A percentile compares a stretch with the other conserved stretches of the same genome.
Evolutionary conservation across 1,284 basidiomycete genomes (phyloP).

Genomic region (Cutaneotrichosporon arboriforme): DNA sequence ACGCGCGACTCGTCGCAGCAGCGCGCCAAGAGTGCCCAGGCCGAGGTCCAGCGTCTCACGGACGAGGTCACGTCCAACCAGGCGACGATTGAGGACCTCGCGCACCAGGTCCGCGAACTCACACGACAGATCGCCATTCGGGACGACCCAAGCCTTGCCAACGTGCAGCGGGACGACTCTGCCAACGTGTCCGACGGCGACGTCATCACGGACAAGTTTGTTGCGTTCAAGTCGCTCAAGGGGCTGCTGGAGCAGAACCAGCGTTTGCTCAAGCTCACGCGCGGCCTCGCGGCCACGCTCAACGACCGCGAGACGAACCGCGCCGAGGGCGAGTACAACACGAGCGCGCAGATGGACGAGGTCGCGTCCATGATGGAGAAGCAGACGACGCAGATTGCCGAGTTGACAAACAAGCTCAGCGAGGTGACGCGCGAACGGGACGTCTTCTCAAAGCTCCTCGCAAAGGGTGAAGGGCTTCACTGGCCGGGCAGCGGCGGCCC

Average conservation of each 20-base stretch:
- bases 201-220: conserved; percentile 83
- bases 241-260: conserved; percentile 80
- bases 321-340: background rate
- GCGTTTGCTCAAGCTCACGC: conserved; percentile 73
- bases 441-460: conserved; percentile 69
- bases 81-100: conserved; percentile 75
- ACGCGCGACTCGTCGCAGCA: conserved; percentile 52
- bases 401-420: conserved; percentile 74
- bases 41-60: conserved; percentile 59
- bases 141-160: conserved; percentile 71
- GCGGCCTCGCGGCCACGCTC: conserved; percentile 71
- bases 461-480: conserved; percentile 39
- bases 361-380: background rate
- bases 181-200: conserved; percentile 53
- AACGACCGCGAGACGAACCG: conserved; percentile 54
- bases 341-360: conserved; percentile 1
- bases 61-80: conserved; percentile 69
- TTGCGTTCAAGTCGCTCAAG: conserved; percentile 76
- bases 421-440: conserved; percentile 83
- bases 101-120: conserved; percentile 74
- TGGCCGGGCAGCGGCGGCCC: conserved; percentile 18
- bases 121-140: conserved; percentile 71
- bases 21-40: conserved; percentile 51
- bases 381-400: conserved; percentile 55
- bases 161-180: conserved; percentile 59